phyloP scores from a whole-genome alignment of 148 eudicot species.

The Rhododendron ferrugineum region DNA sequence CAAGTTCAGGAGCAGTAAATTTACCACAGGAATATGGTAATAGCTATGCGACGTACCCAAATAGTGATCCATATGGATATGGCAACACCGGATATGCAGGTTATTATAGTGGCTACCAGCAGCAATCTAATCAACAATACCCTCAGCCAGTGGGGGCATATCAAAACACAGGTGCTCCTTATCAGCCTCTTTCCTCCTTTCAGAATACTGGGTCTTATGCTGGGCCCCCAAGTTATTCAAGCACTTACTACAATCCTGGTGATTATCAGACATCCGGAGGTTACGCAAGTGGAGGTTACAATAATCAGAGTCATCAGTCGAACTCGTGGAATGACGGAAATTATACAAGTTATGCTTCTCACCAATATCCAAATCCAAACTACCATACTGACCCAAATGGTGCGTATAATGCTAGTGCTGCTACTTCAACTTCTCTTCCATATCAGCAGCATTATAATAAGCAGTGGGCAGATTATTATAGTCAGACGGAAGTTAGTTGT shows the following conservation, averaged over 20 bases:
- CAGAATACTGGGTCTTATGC: slow-evolving; percentile 99
- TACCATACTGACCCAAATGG: slow-evolving; percentile 66
- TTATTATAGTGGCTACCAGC: slow-evolving; percentile 79
- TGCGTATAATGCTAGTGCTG: slow-evolving; percentile 54
- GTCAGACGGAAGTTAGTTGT: slow-evolving; percentile 87
- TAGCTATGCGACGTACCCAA: slow-evolving; percentile 50
- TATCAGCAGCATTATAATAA: slow-evolving; percentile 77
- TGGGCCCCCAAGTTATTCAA: slow-evolving; percentile 93
- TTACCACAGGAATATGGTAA: slow-evolving; percentile 50
- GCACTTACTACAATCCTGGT: slow-evolving; percentile 99
- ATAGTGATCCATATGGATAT: slow-evolving; percentile 62
- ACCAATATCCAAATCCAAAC: slow-evolving; percentile 63
- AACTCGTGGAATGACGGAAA: slow-evolving; percentile 76
- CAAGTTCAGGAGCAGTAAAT: slow-evolving; percentile 49
- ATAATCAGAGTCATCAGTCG: slow-evolving; percentile 63
- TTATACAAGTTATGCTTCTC: slow-evolving; percentile 51
- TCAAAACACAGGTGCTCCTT: slow-evolving; percentile 99
- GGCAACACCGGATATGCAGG: slow-evolving; percentile 62
- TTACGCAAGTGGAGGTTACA: slow-evolving; percentile 66
- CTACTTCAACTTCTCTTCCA: slow-evolving; percentile 39
- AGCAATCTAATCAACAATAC: slow-evolving; percentile 62
- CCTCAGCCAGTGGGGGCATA: slow-evolving; percentile 77
- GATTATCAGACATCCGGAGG: slow-evolving; percentile 99
- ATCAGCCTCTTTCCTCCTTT: slow-evolving; percentile 99
- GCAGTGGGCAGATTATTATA: slow-evolving; percentile 97